Conservation (phyloP, 2,329 filamentous ascomycete genomes). For the Alternaria gaisen region DNA sequence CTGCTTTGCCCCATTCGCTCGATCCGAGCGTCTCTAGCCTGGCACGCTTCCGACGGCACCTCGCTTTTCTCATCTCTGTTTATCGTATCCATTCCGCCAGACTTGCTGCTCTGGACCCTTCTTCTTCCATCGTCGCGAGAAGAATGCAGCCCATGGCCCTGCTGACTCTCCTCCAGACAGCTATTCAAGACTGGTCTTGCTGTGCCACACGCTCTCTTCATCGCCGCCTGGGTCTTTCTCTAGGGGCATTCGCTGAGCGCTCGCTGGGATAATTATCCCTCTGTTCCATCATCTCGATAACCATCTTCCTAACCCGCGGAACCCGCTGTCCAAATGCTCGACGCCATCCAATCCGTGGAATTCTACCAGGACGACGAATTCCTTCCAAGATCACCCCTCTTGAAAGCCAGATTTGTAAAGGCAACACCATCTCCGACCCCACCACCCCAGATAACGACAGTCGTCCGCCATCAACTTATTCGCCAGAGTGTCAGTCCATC, state of each 20-base stretch:
- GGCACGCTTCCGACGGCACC: conserved; percentile 24
- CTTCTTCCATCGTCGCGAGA: conserved; percentile 10
- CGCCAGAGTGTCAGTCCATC: conserved; percentile 53
- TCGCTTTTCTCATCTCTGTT: conserved; percentile 11
- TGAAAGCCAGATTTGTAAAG: conserved; percentile 51
- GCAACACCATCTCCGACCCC: conserved; percentile 62
- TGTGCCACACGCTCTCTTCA: conserved; percentile 31
- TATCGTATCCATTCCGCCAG: conserved; percentile 4
- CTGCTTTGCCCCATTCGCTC: conserved; percentile 20
- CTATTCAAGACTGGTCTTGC: conserved; percentile 30
- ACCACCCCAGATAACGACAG: conserved; percentile 47
- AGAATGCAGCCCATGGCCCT: conserved; percentile 34
- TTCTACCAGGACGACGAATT: conserved; percentile 64
- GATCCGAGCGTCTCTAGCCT: conserved; percentile 25
- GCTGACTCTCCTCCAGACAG: conserved; percentile 40
- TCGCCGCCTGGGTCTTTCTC: conserved; percentile 25
- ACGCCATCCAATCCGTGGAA: conserved; percentile 16
- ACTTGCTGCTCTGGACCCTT: neutral
- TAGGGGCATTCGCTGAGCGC: conserved; percentile 31
- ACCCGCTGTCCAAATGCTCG: conserved; percentile 28
- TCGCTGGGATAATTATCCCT: conserved; percentile 30
- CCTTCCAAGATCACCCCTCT: conserved; percentile 54
- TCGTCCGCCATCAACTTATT: conserved; percentile 24
- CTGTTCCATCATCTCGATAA: conserved; percentile 8
- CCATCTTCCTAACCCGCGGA: neutral